phyloP scores from a whole-genome alignment of 1,284 basidiomycete species.

The Heterobasidion irregulare region DNA sequence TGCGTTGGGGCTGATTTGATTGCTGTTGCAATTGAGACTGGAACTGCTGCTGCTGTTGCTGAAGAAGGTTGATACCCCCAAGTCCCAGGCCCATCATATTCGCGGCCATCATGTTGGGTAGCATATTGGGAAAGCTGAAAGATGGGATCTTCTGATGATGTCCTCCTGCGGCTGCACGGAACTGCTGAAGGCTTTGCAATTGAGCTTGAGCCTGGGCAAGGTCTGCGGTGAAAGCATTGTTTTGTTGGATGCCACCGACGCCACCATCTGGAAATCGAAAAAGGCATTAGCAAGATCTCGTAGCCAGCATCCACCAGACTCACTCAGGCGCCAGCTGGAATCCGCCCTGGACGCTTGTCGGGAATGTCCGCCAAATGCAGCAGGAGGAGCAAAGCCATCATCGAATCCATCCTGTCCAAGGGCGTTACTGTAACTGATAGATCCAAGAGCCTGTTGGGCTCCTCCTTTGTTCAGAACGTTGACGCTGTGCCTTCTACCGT shows the following conservation, averaged over 20 bases:
- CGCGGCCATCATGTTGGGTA: conserved; percentile 91
- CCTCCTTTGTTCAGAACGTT: conserved; percentile 79
- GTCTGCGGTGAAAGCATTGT: conserved; percentile 64
- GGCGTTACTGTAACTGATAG: conserved; percentile 44
- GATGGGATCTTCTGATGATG: conserved; percentile 97
- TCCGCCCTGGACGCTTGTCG: conserved; percentile 72
- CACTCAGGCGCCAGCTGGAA: conserved; percentile 84
- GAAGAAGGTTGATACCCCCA: conserved; percentile 69
- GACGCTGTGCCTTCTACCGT: conserved; percentile 90
- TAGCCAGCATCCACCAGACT: conserved; percentile 22
- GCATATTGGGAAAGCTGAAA: conserved; percentile 95
- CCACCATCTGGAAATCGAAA: conserved; percentile 49
- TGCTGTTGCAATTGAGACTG: conserved; percentile 89
- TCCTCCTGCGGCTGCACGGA: conserved; percentile 90
- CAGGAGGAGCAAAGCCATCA: conserved; percentile 59
- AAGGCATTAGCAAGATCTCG: conserved; percentile 9
- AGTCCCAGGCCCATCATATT: conserved; percentile 89
- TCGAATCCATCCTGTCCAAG: conserved; percentile 61
- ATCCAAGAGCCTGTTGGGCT: conserved; percentile 35
- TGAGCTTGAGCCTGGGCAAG: conserved; percentile 95
- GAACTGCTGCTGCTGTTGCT: conserved; percentile 85
- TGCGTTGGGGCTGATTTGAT: conserved; percentile 87
- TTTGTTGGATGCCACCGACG: conserved; percentile 59
- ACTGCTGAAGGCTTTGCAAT: conserved; percentile 92
- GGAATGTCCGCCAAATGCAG: conserved; percentile 58